Base-by-base conservation (phyloP, 805 yeast genomes). In the Metschnikowia arizonensis region DNA sequence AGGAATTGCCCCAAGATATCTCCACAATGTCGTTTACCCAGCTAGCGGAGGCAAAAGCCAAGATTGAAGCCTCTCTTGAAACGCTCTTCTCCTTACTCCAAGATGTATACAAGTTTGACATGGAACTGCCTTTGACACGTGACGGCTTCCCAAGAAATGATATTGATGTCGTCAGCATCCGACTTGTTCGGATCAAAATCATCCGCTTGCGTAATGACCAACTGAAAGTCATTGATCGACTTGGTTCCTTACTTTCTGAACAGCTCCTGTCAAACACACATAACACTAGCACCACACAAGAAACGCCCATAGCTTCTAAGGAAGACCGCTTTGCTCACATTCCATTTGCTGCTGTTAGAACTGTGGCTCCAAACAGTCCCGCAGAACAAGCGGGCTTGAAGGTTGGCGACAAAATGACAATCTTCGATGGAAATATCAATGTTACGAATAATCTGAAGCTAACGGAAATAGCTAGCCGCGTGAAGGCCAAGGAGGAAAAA, bases 131-230 rank as follows among this genome's bases (percentile, higher is more conserved):
- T 0, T 63, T 91, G 47, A 64, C 86, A 2, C 78, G 84, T 0
- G 96, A 91, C 57, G 97, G 97, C 17, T 91, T 78, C 56, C 99
- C 99, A 0, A 68, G 97, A 34, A 62, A 71, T 14, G 97, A 91
- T 58, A 74, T 91, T 23, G 95, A 91, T 56, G 85, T 91, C 4
- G 79, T 88, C 12, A 57, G 68, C 17, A 71, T 88, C 10, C 68
- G 96, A 43, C 61, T 76, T 8, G 59, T 82, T 1, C 67, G 97
- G 47, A 76, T 81, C 8, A 77, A 76, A 56, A 79, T 90, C 26
- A 79, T 85, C 29, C 69, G 85, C 42, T 67, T 85, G 32, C 71
- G 83, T 47, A 90, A 88, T 57, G 97, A 91, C 63, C 70, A 82
- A 50, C 70, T 69, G 39, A 60, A 56, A 12, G 64, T 87, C 6